Conservation (phyloP, 306 rosid species). For the Quillaja saponaria region DNA sequence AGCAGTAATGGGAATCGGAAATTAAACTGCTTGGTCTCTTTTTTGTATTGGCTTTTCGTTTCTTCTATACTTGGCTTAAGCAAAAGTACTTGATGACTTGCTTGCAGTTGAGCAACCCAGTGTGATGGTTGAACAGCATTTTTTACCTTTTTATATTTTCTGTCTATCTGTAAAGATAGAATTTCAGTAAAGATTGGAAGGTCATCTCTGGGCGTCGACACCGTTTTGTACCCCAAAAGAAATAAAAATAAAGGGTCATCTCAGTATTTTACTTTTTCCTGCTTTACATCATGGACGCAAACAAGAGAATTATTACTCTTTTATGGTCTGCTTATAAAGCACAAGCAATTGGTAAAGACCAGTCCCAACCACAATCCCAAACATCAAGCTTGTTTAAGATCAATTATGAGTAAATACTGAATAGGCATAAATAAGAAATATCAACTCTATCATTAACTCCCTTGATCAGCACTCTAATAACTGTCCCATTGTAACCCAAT, state of each 20-base stretch:
- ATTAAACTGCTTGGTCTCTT: background rate
- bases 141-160: slow-evolving; percentile 5
- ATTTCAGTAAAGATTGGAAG: slow-evolving; percentile 6
- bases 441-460: no score
- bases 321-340: background rate
- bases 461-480: no score
- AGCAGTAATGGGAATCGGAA: background rate
- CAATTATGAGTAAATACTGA: background rate
- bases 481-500: no score
- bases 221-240: no score
- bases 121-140: slow-evolving; percentile 23
- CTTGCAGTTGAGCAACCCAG: slow-evolving; percentile 26
- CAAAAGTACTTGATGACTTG: background rate
- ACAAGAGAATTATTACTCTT: slow-evolving; percentile 9
- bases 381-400: no score
- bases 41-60: no score
- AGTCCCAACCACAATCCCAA: no score
- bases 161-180: slow-evolving; percentile 14
- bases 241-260: no score
- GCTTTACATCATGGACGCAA: slow-evolving; percentile 9
- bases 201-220: no score
- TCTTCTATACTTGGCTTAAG: background rate
- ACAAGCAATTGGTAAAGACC: background rate
- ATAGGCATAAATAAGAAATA: slow-evolving; percentile 1
- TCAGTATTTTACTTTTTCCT: background rate